These are phyloP conservation scores for Dactylellina sp. DNA, from an alignment of 2,329 filamentous ascomycete species.

Conservation along the genomic window DNA sequence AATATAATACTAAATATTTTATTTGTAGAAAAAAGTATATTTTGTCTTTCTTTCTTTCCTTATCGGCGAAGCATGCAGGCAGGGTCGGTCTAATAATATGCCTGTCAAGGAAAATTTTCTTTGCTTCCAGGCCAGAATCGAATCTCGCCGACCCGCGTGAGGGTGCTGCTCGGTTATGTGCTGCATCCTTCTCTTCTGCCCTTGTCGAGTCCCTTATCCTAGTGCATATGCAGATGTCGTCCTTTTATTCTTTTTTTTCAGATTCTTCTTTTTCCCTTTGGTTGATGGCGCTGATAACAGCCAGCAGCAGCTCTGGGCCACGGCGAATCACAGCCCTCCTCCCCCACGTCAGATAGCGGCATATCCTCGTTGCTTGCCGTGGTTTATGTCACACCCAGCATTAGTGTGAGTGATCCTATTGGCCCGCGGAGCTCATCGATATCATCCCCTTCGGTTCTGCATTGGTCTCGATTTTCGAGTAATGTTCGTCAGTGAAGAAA, in stretches of 20 bases:
- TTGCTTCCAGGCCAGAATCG: constrained; percentile 21
- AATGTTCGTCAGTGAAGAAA: neutral
- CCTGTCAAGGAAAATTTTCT: constrained; percentile 23
- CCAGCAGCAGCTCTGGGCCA: constrained; percentile 9
- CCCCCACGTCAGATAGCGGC: constrained; percentile 27
- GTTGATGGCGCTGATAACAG: constrained; percentile 4
- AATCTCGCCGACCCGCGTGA: constrained; percentile 23
- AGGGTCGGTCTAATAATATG: constrained; percentile 2
- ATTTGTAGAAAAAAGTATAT: neutral
- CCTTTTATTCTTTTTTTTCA: no score
- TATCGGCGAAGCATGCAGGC: neutral
- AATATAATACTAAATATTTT: neutral
- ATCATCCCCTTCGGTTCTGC: neutral
- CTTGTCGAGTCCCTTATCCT: neutral
- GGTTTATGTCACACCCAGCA: constrained; percentile 31
- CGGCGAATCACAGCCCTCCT: constrained; percentile 31
- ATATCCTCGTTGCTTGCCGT: constrained; percentile 1
- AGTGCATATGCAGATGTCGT: neutral
- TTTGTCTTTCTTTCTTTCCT: no score
- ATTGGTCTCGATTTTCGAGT: constrained; percentile 3
- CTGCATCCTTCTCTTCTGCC: constrained; percentile 12
- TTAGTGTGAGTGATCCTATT: constrained; percentile 5
- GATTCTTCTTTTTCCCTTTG: no score
- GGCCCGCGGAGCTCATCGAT: constrained; percentile 24
- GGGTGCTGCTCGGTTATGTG: constrained; percentile 43